Conservation (phyloP, 2,329 filamentous ascomycete species). For the Botrytis pseudocinerea region DNA sequence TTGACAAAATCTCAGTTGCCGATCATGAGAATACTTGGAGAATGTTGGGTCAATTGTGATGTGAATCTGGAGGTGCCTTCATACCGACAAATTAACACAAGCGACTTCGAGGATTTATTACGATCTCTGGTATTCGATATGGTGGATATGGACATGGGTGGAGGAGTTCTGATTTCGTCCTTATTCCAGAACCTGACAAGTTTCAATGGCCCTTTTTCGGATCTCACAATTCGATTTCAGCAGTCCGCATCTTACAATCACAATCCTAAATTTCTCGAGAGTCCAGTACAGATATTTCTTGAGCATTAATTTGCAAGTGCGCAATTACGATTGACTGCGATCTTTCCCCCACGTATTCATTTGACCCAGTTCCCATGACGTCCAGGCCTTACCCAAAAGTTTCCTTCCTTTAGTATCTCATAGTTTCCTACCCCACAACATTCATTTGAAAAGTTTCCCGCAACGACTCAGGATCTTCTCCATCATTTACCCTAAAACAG, state of each 20-base stretch:
- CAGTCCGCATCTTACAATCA: neutral
- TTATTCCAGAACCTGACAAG: neutral
- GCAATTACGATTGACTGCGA: neutral
- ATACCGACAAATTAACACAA: neutral
- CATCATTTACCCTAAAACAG: neutral
- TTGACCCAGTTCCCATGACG: neutral
- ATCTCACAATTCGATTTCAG: neutral
- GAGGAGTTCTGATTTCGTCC: neutral
- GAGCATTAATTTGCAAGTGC: slow-evolving; percentile 8
- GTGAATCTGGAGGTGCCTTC: slow-evolving; percentile 9
- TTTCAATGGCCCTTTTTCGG: neutral
- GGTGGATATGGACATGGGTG: neutral
- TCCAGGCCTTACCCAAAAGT: neutral
- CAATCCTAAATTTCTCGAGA: neutral
- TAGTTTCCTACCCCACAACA: neutral
- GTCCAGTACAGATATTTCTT: neutral
- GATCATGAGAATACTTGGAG: slow-evolving; percentile 15
- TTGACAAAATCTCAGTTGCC: slow-evolving; percentile 20
- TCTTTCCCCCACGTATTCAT: neutral
- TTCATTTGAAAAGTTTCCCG: neutral
- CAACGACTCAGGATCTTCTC: neutral
- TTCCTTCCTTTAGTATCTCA: neutral
- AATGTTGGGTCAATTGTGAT: slow-evolving; percentile 18
- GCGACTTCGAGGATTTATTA: neutral
- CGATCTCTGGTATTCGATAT: neutral